Evolutionary conservation across 192 early-diverging fungal genomes (phyloP).

Genomic region (Coemansia interrupta): DNA sequence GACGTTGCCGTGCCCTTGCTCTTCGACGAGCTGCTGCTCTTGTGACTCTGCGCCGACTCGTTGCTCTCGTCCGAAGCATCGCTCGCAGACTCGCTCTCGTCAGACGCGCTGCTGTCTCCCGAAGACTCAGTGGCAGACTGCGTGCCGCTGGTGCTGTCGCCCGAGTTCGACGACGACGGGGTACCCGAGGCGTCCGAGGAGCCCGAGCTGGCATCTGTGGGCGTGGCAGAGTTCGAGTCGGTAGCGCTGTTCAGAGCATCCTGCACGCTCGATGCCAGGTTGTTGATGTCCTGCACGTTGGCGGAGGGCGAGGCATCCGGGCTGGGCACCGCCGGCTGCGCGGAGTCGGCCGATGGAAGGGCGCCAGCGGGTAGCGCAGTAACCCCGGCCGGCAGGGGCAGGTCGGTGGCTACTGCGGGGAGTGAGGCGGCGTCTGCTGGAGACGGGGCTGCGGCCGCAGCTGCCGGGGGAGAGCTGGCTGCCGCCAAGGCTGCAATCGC

Average conservation of each 20-base stretch:
- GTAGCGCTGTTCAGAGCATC: constrained; percentile 4
- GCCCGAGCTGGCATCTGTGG: neutral
- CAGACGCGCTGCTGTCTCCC: neutral
- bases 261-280: constrained; percentile 10
- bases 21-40: constrained; percentile 9
- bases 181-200: neutral
- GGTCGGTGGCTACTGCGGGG: constrained; percentile 2
- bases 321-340: neutral
- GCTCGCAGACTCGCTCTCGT: constrained; percentile 9
- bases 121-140: neutral
- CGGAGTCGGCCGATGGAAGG: neutral
- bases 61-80: constrained; percentile 7
- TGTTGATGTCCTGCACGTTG: constrained; percentile 7
- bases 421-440: neutral
- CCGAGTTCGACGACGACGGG: neutral
- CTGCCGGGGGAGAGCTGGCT: constrained; percentile 9
- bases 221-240: neutral
- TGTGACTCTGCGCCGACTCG: constrained; percentile 5
- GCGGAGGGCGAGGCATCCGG: neutral
- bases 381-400: neutral
- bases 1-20: neutral
- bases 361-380: neutral
- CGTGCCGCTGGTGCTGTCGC: neutral
- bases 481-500: constrained; percentile 7
- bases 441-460: neutral